Conservation (phyloP, 768 basidiomycete genomes). For the Tricholoma furcatifolium region DNA sequence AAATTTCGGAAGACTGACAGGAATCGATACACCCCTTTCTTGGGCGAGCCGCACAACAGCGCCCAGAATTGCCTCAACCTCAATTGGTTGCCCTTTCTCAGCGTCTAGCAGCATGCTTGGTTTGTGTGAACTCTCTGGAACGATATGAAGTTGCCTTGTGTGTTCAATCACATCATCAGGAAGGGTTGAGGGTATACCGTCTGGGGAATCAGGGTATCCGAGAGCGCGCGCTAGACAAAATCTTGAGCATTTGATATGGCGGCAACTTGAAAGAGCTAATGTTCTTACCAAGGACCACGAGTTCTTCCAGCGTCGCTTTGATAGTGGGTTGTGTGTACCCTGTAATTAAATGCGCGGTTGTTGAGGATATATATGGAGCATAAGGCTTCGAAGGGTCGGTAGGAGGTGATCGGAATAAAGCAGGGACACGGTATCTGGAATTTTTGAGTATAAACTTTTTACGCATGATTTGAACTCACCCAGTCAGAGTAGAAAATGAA, state of each 20-base stretch:
- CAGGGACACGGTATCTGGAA: conserved; percentile 42
- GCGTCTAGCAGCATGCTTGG: conserved; percentile 67
- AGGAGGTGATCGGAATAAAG: conserved; percentile 50
- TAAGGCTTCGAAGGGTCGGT: conserved; percentile 33
- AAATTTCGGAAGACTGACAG: conserved; percentile 39
- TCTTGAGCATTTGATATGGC: background rate
- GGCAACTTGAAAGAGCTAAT: background rate
- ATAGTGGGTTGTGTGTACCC: conserved; percentile 46
- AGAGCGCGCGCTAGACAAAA: conserved; percentile 15
- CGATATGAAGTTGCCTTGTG: conserved; percentile 36
- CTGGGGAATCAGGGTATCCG: conserved; percentile 24
- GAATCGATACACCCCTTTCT: conserved; percentile 41
- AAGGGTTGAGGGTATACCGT: conserved; percentile 46
- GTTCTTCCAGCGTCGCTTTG: conserved; percentile 44
- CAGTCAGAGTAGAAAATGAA: conserved; percentile 48
- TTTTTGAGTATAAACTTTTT: background rate
- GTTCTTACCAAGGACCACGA: conserved; percentile 38
- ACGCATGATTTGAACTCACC: conserved; percentile 21
- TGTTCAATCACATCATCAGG: conserved; percentile 36
- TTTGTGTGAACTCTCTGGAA: conserved; percentile 43
- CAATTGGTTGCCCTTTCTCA: conserved; percentile 54
- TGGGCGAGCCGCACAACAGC: conserved; percentile 56
- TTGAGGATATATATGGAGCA: conserved; percentile 36
- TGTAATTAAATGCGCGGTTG: conserved; percentile 40
- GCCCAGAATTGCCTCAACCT: conserved; percentile 67